Evolutionary conservation across 148 eudicot species (phyloP).

Genomic region (Polygonum maritimum): DNA sequence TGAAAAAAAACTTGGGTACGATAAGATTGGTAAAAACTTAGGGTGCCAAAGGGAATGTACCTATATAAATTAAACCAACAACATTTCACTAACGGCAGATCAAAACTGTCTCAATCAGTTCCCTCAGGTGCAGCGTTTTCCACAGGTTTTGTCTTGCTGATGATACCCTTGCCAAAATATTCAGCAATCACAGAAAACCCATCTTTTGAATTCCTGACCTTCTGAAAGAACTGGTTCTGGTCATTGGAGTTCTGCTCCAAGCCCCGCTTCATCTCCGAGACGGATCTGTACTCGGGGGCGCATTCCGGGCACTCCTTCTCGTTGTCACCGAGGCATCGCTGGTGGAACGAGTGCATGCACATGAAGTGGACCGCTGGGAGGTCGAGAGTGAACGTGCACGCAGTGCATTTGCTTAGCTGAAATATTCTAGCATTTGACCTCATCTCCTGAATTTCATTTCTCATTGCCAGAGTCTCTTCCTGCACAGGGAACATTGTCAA

Average conservation of each 20-base stretch:
- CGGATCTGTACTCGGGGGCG: conserved; percentile 81
- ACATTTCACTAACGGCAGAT: no score
- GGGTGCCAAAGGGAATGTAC: no score
- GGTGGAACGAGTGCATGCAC: conserved; percentile 99
- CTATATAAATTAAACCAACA: neutral
- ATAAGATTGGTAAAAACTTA: no score
- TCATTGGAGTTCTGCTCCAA: conserved; percentile 83
- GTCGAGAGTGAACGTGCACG: conserved; percentile 93
- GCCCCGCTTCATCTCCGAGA: conserved; percentile 72
- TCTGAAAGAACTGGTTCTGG: conserved; percentile 74
- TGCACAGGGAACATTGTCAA: conserved; percentile 18
- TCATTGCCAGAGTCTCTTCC: conserved; percentile 79
- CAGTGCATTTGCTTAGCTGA: conserved; percentile 93
- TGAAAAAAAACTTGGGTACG: no score
- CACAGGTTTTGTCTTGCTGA: conserved; percentile 61
- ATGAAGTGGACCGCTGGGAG: conserved; percentile 97
- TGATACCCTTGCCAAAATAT: conserved; percentile 93
- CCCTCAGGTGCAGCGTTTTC: conserved; percentile 2
- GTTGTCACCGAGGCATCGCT: conserved; percentile 93
- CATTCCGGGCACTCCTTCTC: conserved; percentile 97
- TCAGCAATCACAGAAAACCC: conserved; percentile 97
- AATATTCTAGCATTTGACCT: conserved; percentile 94
- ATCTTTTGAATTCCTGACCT: conserved; percentile 71
- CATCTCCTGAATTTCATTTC: conserved; percentile 84
- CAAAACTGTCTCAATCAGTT: neutral